These are phyloP conservation scores for Lepidium didymum DNA, from an alignment of 345 rosid species.

Conservation along the genomic window DNA sequence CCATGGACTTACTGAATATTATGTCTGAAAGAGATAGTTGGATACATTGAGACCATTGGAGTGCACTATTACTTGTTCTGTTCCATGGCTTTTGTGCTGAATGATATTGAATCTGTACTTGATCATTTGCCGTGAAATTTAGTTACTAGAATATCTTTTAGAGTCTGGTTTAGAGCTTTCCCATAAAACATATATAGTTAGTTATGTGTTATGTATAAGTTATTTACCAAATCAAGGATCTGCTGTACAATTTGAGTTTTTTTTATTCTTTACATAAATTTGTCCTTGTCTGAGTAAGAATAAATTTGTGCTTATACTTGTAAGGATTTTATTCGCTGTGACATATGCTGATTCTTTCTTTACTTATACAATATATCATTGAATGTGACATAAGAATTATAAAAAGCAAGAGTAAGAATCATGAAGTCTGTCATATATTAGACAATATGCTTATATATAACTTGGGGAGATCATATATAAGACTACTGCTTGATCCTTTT, in stretches of 20 bases:
- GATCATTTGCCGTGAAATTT: background rate
- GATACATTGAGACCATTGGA: background rate
- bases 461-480: background rate
- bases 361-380: background rate
- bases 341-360: conserved; percentile 1
- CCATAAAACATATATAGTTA: background rate
- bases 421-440: background rate
- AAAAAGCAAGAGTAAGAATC: background rate
- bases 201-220: background rate
- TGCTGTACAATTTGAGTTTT: background rate
- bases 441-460: background rate
- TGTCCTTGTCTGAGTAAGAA: background rate
- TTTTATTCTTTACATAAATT: background rate
- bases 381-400: background rate
- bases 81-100: background rate
- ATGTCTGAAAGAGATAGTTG: background rate
- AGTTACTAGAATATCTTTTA: background rate
- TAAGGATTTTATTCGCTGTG: background rate
- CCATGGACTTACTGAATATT: background rate
- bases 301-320: background rate
- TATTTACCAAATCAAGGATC: background rate
- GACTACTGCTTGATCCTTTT: background rate
- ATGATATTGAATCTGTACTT: background rate
- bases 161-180: background rate
- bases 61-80: background rate